Evolutionary conservation across 257 asterid species (phyloP).

Genomic region (Mentha longifolia): DNA sequence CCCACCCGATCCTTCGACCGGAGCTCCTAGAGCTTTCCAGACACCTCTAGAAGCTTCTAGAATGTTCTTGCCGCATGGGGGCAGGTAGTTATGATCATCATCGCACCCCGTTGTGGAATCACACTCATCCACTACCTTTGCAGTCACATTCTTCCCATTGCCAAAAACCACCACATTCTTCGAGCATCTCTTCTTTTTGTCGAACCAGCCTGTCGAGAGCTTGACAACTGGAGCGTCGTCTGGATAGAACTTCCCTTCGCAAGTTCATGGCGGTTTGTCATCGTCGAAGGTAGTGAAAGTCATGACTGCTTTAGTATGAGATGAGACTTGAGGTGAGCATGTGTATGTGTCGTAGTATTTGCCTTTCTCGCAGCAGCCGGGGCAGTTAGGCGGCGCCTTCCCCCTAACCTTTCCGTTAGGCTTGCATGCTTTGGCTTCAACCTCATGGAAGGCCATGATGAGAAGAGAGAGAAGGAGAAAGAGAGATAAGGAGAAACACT

Average conservation of each 20-base stretch:
- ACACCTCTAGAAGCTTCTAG: slow-evolving; percentile 44
- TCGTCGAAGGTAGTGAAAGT: slow-evolving; percentile 39
- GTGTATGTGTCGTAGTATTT: slow-evolving; percentile 35
- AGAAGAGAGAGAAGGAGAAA: slow-evolving; percentile 24
- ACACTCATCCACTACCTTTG: slow-evolving; percentile 47
- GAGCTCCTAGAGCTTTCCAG: slow-evolving; percentile 42
- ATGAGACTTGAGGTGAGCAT: slow-evolving; percentile 36
- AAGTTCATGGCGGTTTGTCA: slow-evolving; percentile 34
- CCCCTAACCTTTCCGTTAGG: slow-evolving; percentile 44
- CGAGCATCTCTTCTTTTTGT: slow-evolving; percentile 32
- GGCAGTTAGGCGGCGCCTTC: slow-evolving; percentile 40
- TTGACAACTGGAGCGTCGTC: slow-evolving; percentile 42
- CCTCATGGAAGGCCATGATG: neutral
- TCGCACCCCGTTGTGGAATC: slow-evolving; percentile 43
- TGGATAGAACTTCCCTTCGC: slow-evolving; percentile 38
- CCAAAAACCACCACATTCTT: slow-evolving; percentile 31
- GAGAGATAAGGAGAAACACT: neutral
- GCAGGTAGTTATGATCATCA: slow-evolving; percentile 32
- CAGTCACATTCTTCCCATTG: slow-evolving; percentile 42
- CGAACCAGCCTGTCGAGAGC: slow-evolving; percentile 43
- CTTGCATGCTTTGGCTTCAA: slow-evolving; percentile 32
- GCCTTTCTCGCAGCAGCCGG: slow-evolving; percentile 41
- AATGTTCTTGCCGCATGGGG: slow-evolving; percentile 44
- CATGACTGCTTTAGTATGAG: slow-evolving; percentile 34
- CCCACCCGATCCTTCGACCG: slow-evolving; percentile 8